These are phyloP conservation scores for Tricholoma terreum DNA, from an alignment of 768 basidiomycete genomes.

Conservation along the genomic window DNA sequence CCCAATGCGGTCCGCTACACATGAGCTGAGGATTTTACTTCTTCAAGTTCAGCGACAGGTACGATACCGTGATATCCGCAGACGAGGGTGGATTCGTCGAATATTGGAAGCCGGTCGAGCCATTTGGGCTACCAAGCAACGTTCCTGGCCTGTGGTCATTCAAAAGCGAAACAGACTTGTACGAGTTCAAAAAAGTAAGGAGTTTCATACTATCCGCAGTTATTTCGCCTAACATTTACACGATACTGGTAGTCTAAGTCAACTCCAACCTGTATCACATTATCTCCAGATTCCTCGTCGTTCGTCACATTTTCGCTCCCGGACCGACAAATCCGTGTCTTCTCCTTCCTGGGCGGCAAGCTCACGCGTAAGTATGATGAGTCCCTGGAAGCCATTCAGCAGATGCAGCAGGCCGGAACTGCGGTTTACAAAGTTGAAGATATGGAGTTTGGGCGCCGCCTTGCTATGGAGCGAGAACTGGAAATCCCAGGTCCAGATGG, in stretches of 20 bases:
- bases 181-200: constrained; percentile 94
- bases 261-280: constrained; percentile 84
- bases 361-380: constrained; percentile 94
- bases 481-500: constrained; percentile 80
- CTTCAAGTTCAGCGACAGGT: constrained; percentile 81
- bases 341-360: constrained; percentile 88
- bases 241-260: constrained; percentile 68
- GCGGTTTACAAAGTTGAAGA: constrained; percentile 90
- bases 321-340: constrained; percentile 91
- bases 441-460: constrained; percentile 98
- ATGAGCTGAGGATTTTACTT: background rate
- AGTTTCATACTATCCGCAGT: constrained; percentile 6
- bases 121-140: constrained; percentile 80
- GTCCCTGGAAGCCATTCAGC: constrained; percentile 86
- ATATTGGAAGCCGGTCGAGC: constrained; percentile 91
- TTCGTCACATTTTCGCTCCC: constrained; percentile 94
- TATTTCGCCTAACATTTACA: background rate
- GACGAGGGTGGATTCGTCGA: constrained; percentile 95
- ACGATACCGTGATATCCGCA: constrained; percentile 89
- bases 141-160: constrained; percentile 81
- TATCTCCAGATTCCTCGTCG: constrained; percentile 85
- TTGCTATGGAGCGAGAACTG: constrained; percentile 89
- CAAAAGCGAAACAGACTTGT: constrained; percentile 90
- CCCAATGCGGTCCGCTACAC: background rate
- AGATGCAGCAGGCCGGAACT: constrained; percentile 99